Base-by-base conservation (phyloP, 2,329 filamentous ascomycete species). In the Hymenoscyphus linearis region DNA sequence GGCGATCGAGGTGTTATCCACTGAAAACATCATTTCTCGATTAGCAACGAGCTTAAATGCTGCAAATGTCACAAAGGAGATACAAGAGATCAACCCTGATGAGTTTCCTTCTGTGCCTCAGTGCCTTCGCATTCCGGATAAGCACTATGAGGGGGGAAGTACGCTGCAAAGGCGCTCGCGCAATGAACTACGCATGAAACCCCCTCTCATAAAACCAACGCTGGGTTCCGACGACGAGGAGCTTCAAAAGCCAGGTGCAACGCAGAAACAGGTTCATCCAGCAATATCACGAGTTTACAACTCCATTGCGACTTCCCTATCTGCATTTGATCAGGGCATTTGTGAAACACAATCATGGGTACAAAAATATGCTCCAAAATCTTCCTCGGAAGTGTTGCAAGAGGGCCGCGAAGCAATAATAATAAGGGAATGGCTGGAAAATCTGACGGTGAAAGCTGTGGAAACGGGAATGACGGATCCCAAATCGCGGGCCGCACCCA, bases 291-390 rank as follows among this genome's bases (percentile, higher is more conserved):
- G 79, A 2, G 76, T 91, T 1, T 90, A 86, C 68, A 73, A 78
- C 2, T 79, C 80, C 0, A 79, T 97, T 35, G 75, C 79, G 52
- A 80, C 78, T 1, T 80, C 80, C 0, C 78, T 93, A 13, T 93
- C 90, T 4, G 86, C 93, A 0, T 97, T 93, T 69, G 95, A 99
- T 72, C 82, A 78, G 64, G 89, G 87, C 9, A 82, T 81, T 56
- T 96, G 89, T 67, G 93, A 98, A 70, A 79, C 78, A 1, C 76
- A 82, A 31, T 76, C 85, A 9, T 99, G 95, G 95, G 74, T 80
- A 1, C 87, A 93, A 47, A 97, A 98, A 70, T 96, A 98, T 75
- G 85, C 89, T 0, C 95, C 95, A 0, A 76, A 74, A 27, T 78
- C 76, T 37, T 86, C 91, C 2, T 78, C 78, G 3, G 85, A 93